Base-by-base conservation (phyloP, 1,139 yeast species). In the Arxiozyma bovina region DNA sequence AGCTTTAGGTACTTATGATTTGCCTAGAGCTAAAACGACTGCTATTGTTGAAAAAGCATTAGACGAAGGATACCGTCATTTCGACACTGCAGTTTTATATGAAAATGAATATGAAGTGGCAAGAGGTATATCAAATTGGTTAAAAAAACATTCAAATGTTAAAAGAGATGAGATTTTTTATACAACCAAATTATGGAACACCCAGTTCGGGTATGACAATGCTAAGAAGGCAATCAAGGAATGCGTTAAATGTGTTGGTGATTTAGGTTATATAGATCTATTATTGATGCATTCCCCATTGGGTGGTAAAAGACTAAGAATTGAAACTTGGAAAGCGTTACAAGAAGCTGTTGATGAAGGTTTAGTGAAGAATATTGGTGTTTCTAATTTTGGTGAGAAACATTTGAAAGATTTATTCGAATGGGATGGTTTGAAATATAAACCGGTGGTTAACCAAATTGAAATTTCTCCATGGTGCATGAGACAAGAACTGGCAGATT, bases 401-500 rank as follows among this genome's bases (percentile, higher is more conserved):
- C 90, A 85, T 63, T 63, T 85, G 18, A 72, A 80, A 58, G 86
- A 85, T 67, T 71, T 85, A 41, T 66, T 81, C 34, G 60, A 64
- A 12, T 82, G 85, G 83, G 70, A 74, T 0, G 78, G 74, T 1
- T 70, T 83, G 55, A 77, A 72, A 59, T 65, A 76, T 55, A 74
- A 73, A 56, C 93, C 91, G 0, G 83, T 86, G 40, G 79, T 81
- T 12, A 80, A 84, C 63, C 86, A 83, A 66, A 78, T 85, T 58
- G 91, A 85, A 68, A 78, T 85, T 20, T 82, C 87, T 58, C 93
- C 91, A 0, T 85, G 90, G 89, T 74, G 83, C 55, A 83, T 82
- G 87, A 74, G 89, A 61, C 73, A 74, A 45, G 85, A 84, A 44
- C 70, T 85, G 53, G 80, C 82, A 3, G 77, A 78, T 44, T 83